Conservation (phyloP, 148 eudicot genomes). For the Talinum fruticosum region DNA sequence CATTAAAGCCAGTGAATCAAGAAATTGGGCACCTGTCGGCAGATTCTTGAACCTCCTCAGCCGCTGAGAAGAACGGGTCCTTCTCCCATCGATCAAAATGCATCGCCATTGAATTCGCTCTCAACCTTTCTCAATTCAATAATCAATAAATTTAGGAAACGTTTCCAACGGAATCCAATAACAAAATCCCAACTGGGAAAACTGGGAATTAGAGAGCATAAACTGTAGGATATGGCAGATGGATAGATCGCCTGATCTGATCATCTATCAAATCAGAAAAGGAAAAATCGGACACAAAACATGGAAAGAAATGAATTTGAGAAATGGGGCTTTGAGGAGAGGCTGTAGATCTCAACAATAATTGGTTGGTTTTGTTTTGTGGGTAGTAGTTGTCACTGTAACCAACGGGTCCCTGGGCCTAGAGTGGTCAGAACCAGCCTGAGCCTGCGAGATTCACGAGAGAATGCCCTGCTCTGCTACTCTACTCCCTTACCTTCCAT, state of each 20-base stretch:
- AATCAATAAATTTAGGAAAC: neutral
- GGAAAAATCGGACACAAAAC: neutral
- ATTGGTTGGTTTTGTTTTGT: neutral
- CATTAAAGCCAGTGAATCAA: neutral
- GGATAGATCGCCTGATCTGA: neutral
- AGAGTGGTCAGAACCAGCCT: neutral
- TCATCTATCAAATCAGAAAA: neutral
- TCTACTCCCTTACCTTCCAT: too few relatives aligned
- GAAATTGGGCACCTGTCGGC: constrained; percentile 54
- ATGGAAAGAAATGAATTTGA: neutral
- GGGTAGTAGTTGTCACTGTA: constrained; percentile 1
- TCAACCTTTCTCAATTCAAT: neutral
- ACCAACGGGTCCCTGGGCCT: neutral
- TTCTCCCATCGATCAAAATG: constrained; percentile 81
- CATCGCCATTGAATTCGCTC: constrained; percentile 44
- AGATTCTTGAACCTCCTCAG: constrained; percentile 89
- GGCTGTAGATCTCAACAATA: neutral
- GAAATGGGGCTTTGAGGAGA: neutral
- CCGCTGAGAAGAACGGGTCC: constrained; percentile 80
- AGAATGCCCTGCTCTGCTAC: too few relatives aligned
- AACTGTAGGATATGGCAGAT: neutral
- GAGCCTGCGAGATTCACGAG: neutral
- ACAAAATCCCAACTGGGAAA: neutral
- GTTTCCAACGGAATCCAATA: neutral
- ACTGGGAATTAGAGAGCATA: neutral